Conservation (phyloP, 2,329 filamentous ascomycete genomes). For the Drechslerella dactyloides region DNA sequence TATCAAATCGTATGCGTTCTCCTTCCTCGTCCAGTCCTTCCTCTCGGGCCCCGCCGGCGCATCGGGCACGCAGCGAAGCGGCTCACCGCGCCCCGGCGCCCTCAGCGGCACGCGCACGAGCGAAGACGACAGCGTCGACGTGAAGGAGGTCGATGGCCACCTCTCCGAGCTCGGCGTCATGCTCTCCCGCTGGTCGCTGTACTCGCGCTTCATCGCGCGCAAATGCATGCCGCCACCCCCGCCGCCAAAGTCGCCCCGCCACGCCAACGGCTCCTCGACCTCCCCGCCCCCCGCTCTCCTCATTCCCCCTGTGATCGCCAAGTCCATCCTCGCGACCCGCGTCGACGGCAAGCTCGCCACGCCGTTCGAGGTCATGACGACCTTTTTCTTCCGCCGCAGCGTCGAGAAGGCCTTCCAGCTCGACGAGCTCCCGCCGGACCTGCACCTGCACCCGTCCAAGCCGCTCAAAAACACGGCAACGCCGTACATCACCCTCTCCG, state of each 20-base stretch:
- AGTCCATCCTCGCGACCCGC: conserved; percentile 82
- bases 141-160: conserved; percentile 91
- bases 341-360: conserved; percentile 74
- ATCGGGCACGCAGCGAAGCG: conserved; percentile 70
- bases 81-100: conserved; percentile 73
- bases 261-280: conserved; percentile 22
- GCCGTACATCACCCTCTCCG: conserved; percentile 92
- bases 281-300: conserved; percentile 61
- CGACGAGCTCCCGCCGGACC: conserved; percentile 81
- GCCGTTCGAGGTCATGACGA: conserved; percentile 90
- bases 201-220: conserved; percentile 82
- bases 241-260: conserved; percentile 2
- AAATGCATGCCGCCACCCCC: conserved; percentile 75
- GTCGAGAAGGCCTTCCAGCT: conserved; percentile 98
- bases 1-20: conserved; percentile 96
- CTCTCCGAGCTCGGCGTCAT: conserved; percentile 89
- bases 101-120: conserved; percentile 65
- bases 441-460: conserved; percentile 66
- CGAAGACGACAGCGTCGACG: conserved; percentile 92
- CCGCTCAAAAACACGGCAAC: conserved; percentile 67
- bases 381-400: conserved; percentile 93
- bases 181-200: conserved; percentile 91
- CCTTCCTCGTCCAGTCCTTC: conserved; percentile 94
- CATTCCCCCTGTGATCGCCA: conserved; percentile 75
- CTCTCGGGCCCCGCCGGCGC: conserved; percentile 69